A percentile compares a stretch with the other conserved stretches of the same genome.
phyloP scores from a whole-genome alignment of 345 rosid species.

The Corchorus capsularis region DNA sequence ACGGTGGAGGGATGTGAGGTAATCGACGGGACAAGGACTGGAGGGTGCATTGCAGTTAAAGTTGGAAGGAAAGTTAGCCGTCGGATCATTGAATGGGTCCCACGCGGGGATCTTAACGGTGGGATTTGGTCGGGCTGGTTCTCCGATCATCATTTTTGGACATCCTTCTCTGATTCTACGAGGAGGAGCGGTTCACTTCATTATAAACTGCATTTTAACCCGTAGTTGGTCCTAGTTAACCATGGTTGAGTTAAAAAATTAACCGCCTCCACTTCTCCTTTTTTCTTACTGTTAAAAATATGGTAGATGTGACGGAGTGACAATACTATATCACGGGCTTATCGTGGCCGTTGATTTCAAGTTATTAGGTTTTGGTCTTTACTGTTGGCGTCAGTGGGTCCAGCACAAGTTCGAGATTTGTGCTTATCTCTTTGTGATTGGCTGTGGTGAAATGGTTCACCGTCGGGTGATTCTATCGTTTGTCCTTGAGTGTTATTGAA shows the following conservation, averaged over 20 bases:
- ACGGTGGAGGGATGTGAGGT: constrained; percentile 56
- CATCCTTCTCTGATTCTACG: background rate
- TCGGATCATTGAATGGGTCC: constrained; percentile 52
- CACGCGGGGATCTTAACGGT: constrained; percentile 60
- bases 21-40: constrained; percentile 43
- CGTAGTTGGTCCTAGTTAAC: constrained; percentile 29
- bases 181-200: background rate
- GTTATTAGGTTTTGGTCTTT: background rate
- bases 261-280: constrained; percentile 35
- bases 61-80: constrained; percentile 32
- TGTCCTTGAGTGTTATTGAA: background rate
- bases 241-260: constrained; percentile 33
- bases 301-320: background rate
- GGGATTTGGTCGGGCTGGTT: constrained; percentile 40
- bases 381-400: background rate
- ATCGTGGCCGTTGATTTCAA: constrained; percentile 33
- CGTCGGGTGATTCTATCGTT: constrained; percentile 20
- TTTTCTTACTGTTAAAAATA: constrained; percentile 32
- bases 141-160: constrained; percentile 62
- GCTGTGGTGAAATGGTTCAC: background rate
- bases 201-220: constrained; percentile 48
- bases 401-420: background rate
- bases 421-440: constrained; percentile 6
- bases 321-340: constrained; percentile 19
- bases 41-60: constrained; percentile 30